Percentiles rank a stretch among this genome's conserved stretches.
Conservation (phyloP, 2,329 filamentous ascomycete species). For the Trichophyton rubrum region DNA sequence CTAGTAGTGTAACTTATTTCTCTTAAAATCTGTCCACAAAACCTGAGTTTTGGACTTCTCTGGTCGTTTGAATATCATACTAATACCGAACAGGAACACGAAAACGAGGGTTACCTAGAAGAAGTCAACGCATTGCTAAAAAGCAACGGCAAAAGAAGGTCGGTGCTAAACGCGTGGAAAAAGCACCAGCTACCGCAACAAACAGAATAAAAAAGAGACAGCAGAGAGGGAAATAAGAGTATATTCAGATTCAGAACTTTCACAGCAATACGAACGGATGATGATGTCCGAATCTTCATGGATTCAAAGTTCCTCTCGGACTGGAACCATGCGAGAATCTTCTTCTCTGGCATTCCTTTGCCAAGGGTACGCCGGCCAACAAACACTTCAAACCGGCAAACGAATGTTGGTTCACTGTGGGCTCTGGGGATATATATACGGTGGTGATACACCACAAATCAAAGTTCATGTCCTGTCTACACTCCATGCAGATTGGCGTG, state of each 20-base stretch:
- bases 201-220: conserved; percentile 1
- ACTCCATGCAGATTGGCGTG: not conserved
- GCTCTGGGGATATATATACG: not conserved
- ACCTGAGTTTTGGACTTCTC: not conserved
- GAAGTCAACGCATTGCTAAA: conserved; percentile 1
- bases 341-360: not conserved
- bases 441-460: not conserved
- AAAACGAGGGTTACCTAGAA: not conserved
- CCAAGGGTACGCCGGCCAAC: not conserved
- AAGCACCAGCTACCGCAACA: not conserved
- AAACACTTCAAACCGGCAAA: not conserved
- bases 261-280: not conserved
- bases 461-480: not conserved
- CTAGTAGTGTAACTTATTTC: not conserved
- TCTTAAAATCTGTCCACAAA: not conserved
- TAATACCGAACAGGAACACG: not conserved
- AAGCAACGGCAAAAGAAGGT: not conserved
- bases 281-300: not conserved
- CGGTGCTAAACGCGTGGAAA: not conserved
- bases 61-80: not conserved
- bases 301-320: not conserved
- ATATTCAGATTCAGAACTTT: not conserved
- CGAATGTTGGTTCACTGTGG: not conserved
- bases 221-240: not conserved
- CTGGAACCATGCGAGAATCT: not conserved